phyloP scores from a whole-genome alignment of 768 basidiomycete genomes.

The Suillus variegatus region DNA sequence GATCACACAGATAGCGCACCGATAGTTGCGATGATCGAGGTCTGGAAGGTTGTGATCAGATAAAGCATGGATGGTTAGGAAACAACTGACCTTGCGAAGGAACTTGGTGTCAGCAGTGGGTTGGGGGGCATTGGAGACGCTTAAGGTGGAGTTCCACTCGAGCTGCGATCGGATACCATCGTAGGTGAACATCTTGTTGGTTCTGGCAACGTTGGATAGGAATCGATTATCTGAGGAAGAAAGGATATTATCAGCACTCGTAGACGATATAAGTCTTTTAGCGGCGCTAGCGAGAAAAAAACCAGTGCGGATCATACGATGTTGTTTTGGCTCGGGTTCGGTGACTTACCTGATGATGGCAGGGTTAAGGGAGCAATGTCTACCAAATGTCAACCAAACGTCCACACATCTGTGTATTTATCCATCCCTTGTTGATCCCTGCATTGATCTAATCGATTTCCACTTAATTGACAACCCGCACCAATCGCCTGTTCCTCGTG shows the following conservation, averaged over 20 bases:
- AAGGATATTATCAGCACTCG: conserved; percentile 16
- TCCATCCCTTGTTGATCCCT: background rate
- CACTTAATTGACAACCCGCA: background rate
- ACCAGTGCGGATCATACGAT: conserved; percentile 12
- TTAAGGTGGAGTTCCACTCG: conserved; percentile 89
- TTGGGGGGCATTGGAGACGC: conserved; percentile 66
- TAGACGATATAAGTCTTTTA: conserved; percentile 19
- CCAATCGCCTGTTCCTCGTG: conserved; percentile 15
- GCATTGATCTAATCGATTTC: no score
- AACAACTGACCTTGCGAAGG: conserved; percentile 77
- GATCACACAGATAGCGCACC: conserved; percentile 49
- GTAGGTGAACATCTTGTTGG: conserved; percentile 49
- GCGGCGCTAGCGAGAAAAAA: conserved; percentile 14
- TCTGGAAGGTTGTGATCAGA: conserved; percentile 51
- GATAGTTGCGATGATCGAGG: conserved; percentile 97
- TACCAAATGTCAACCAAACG: background rate
- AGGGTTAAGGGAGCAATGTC: conserved; percentile 4
- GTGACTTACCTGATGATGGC: conserved; percentile 24
- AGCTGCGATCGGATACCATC: conserved; percentile 78
- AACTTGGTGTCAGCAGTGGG: conserved; percentile 82
- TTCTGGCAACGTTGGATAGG: conserved; percentile 11
- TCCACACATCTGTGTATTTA: background rate
- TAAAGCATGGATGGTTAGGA: background rate
- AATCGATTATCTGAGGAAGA: conserved; percentile 12
- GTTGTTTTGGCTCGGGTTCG: conserved; percentile 5